Evolutionary conservation across 2,329 filamentous ascomycete species (phyloP), one percentile per base, ranked within the genome.

Genomic region (Microthyrium microscopicum): DNA sequence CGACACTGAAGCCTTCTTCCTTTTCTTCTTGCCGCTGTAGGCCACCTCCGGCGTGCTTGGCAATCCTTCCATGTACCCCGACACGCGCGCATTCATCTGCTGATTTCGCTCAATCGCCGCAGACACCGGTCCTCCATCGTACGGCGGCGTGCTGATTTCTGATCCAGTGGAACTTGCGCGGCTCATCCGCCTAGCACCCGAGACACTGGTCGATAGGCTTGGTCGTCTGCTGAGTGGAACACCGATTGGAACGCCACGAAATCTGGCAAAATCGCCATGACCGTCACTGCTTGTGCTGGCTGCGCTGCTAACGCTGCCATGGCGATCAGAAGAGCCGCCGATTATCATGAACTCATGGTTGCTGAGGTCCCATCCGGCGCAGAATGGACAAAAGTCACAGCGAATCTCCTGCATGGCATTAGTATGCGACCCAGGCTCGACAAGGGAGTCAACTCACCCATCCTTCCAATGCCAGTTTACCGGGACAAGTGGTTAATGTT

Each of bases 361-460:
- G 35, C 54, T 49, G 29, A 60, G 48, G 33, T 54, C 47, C 41
- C 42, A 44, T 24, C 49, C 49, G 26, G 49, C 44, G 46, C 61
- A 65, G 53, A 58, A 65, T 8, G 61, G 61, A 42, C 61, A 64
- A 41, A 51, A 51, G 31, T 58, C 52, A 39, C 52, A 54, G 40
- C 60, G 58, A 40, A 53, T 58, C 46, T 65, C 61, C n/a, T n/a
- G n/a, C n/a, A n/a, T n/a, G n/a, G n/a, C n/a, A n/a, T n/a, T n/a
- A n/a, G n/a, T n/a, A n/a, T n/a, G n/a, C n/a, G n/a, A n/a, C n/a
- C n/a, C n/a, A n/a, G n/a, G n/a, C n/a, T n/a, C n/a, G n/a, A n/a
- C n/a, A n/a, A n/a, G n/a, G n/a, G n/a, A n/a, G n/a, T n/a, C n/a
- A n/a, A n/a, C n/a, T n/a, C n/a, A n/a, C n/a, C 61, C 61, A 65